Base-by-base conservation (phyloP, 768 basidiomycete genomes). In the Lentinus brumalis region DNA sequence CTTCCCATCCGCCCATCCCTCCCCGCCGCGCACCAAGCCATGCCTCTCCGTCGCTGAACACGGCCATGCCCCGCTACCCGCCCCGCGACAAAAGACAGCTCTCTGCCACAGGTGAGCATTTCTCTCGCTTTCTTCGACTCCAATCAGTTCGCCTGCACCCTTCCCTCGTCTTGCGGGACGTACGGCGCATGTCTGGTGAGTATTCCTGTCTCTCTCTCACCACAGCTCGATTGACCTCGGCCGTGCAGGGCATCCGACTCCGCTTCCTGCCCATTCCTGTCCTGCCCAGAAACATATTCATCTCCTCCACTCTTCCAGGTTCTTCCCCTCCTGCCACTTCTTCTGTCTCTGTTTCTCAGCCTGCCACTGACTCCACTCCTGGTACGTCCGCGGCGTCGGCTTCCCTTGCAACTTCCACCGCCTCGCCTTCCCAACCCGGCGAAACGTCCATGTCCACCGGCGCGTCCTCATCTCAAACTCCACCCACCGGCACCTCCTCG, bases 331-430 rank as follows among this genome's bases (percentile, higher is more conserved):
- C 61, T 39, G 59, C 70, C 21, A 38, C 63, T 44, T 54, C 63
- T 55, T 57, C 68, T 57, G 46, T 51, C 42, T 58, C 65, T 63
- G 38, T 64, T 63, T 61, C 70, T 47, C 46, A 60, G 51, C 53
- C 63, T 53, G 30, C 59, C 50, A 50, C 63, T 46, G 56, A 65
- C 50, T 55, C 67, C 53, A 53, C 64, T 56, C 46, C 67, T 50
- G 54, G 53, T 59, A 64, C 70, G 47, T 53, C 63, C 26, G 45
- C 68, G 39, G 47, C 62, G 45, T 60, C 68, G 31, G 57, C 69
- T 32, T 47, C 70, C 46, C 60, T 66, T 44, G 56, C 67, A 52
- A 38, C 61, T 15, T 52, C 65, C 51, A 35, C 51, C 50, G 8
- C 47, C 2, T 16, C 32, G 47, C 30, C 62, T 42, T 49, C 63